Base-by-base conservation (phyloP, 805 yeast species). In the Candida tibetensis region DNA sequence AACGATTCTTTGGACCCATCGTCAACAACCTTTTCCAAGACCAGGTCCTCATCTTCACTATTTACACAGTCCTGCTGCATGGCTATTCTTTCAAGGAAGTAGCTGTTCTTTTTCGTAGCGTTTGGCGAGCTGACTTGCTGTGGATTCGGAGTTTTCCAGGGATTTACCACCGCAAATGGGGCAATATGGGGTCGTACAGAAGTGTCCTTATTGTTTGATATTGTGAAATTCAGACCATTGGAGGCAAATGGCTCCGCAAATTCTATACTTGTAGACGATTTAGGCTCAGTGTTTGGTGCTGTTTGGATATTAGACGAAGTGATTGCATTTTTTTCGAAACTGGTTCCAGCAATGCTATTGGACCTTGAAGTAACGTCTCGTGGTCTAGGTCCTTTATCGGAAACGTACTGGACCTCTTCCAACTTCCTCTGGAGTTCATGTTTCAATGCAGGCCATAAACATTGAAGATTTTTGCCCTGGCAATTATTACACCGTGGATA, bases 11-110 rank as follows among this genome's bases (percentile, higher is more conserved):
- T n/a, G n/a, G n/a, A n/a, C n/a, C n/a, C n/a, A n/a, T n/a, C n/a
- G n/a, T n/a, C n/a, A n/a, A n/a, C n/a, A n/a, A n/a, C n/a, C n/a
- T n/a, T n/a, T n/a, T n/a, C n/a, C n/a, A n/a, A n/a, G 25, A 7
- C 25, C 13, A n/a, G 22, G 6, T 12, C 16, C 19, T 32, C 36
- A 18, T 22, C 28, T 1, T 32, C 31, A 10, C 28, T 32, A 3
- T 39, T 38, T 8, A 36, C 37, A 25, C 37, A 35, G 32, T 65
- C 68, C 50, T 64, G 64, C 47, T 65, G 71, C 59, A 65, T 52
- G 19, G 69, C 69, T 29, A 65, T 65, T 26, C 61, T 46, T 18
- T 56, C 52, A 17, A 64, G 41, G 29, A 57, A 46, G 36, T 46
- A 47, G 34, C 39, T 47, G 19, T 36, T 44, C 12, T 37, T 38